phyloP scores from a whole-genome alignment of 1,284 basidiomycete species.

The Cryptococcus sp. region DNA sequence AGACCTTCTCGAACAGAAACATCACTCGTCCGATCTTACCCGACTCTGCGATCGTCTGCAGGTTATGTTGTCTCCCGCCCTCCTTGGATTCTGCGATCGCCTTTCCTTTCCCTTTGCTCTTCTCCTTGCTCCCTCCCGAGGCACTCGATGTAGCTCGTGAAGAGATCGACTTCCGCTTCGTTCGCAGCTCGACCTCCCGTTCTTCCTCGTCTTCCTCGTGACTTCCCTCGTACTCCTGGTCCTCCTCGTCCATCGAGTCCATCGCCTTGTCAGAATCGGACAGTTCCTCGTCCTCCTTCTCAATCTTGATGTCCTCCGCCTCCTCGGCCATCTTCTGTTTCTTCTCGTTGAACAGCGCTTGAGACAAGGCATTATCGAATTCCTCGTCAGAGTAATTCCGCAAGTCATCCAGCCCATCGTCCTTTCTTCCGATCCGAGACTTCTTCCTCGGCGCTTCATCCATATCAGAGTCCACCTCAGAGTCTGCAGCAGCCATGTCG shows the following conservation, averaged over 20 bases:
- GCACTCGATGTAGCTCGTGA: too few species aligned
- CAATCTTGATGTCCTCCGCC: constrained; percentile 2
- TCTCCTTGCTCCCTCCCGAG: too few species aligned
- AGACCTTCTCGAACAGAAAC: constrained; percentile 44
- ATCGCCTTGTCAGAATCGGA: neutral
- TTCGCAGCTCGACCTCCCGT: neutral
- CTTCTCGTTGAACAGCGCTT: neutral
- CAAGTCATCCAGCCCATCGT: neutral
- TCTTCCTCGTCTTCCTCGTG: too few species aligned
- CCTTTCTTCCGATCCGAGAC: neutral
- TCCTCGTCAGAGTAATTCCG: constrained; percentile 6
- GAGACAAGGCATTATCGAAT: constrained; percentile 3
- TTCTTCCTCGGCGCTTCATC: neutral
- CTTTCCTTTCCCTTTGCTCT: constrained; percentile 5
- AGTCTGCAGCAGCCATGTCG: neutral
- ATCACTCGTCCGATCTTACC: constrained; percentile 36
- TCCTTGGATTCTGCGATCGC: neutral
- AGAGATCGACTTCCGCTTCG: too few species aligned
- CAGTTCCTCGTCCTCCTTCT: neutral
- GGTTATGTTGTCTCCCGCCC: neutral
- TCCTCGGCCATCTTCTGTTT: neutral
- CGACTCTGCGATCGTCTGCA: constrained; percentile 17
- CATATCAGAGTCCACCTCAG: neutral
- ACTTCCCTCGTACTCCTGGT: too few species aligned
- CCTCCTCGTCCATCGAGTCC: too few species aligned